Conservation (phyloP, 371 early-diverging fungal genomes). For the Apophysomyces ossiformis region DNA sequence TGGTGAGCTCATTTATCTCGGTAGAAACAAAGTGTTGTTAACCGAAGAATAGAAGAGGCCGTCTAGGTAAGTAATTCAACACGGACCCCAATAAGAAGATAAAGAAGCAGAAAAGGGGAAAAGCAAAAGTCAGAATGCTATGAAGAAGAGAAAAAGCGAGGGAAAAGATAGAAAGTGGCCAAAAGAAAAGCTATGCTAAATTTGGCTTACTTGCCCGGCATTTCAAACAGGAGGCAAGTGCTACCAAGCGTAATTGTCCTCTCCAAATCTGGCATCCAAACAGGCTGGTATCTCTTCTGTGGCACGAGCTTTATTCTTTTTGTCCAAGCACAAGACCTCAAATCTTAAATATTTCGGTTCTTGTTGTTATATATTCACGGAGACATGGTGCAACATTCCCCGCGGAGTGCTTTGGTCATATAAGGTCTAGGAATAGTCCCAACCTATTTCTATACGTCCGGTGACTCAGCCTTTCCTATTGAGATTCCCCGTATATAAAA, state of each 20-base stretch:
- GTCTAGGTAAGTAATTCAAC: neutral
- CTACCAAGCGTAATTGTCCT: conserved; percentile 2
- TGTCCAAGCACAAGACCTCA: neutral
- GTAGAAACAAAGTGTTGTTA: too few species aligned
- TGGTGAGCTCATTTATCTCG: conserved; percentile 6
- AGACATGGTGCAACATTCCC: conserved; percentile 1
- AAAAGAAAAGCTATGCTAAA: conserved; percentile 1
- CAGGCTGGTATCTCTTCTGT: conserved; percentile 7
- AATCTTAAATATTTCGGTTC: neutral
- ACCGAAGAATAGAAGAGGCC: too few species aligned
- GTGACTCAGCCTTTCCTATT: neutral
- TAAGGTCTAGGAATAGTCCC: neutral
- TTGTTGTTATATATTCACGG: neutral
- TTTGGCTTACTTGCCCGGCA: conserved; percentile 7
- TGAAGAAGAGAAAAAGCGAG: neutral
- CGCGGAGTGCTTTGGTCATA: conserved; percentile 4
- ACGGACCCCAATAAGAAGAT: neutral
- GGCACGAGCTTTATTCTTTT: conserved; percentile 1
- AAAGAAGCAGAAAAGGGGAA: neutral
- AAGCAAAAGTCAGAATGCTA: neutral
- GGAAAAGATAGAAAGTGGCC: neutral
- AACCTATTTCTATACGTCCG: neutral
- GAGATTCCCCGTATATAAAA: neutral
- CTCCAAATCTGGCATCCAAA: conserved; percentile 9
- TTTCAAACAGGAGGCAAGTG: conserved; percentile 11